Conservation (phyloP, 2,329 filamentous ascomycete species). For the Talaromyces sp. region DNA sequence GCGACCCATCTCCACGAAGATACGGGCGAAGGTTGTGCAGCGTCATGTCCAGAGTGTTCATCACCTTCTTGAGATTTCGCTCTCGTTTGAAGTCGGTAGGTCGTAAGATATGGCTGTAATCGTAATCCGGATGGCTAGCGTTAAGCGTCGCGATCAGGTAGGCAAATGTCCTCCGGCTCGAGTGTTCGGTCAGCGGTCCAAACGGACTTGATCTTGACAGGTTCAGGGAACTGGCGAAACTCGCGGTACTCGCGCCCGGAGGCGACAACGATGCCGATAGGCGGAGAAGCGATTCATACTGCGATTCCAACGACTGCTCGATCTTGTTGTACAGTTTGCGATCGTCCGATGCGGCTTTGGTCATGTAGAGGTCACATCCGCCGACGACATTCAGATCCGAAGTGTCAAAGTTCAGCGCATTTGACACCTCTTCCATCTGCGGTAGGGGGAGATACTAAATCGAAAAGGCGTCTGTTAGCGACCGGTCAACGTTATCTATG, state of each 20-base stretch:
- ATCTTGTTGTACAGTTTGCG: constrained; percentile 98
- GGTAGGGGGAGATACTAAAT: constrained; percentile 81
- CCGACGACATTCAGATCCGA: constrained; percentile 87
- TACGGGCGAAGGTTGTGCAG: constrained; percentile 78
- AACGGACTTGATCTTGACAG: constrained; percentile 86
- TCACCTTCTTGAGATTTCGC: constrained; percentile 71
- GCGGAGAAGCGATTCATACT: constrained; percentile 82
- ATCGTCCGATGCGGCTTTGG: constrained; percentile 88
- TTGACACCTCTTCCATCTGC: constrained; percentile 86
- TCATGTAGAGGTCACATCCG: constrained; percentile 94
- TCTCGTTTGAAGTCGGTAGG: constrained; percentile 88
- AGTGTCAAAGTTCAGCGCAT: constrained; percentile 92
- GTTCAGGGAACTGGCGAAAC: constrained; percentile 63
- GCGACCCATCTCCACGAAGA: constrained; percentile 35
- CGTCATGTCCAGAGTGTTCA: constrained; percentile 81
- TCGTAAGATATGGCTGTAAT: constrained; percentile 88
- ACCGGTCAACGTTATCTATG: not conserved
- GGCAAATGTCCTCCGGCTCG: constrained; percentile 85
- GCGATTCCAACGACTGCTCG: constrained; percentile 81
- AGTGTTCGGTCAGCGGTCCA: constrained; percentile 79
- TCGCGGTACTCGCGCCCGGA: constrained; percentile 58
- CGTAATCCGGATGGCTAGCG: constrained; percentile 91
- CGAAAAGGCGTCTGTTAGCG: constrained; percentile 14
- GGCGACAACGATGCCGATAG: constrained; percentile 84
- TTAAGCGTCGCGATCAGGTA: constrained; percentile 96